Evolutionary conservation across 2,329 filamentous ascomycete species (phyloP), one percentile per base, ranked within the genome.

Genomic region (Pseudogymnoascus sp.): DNA sequence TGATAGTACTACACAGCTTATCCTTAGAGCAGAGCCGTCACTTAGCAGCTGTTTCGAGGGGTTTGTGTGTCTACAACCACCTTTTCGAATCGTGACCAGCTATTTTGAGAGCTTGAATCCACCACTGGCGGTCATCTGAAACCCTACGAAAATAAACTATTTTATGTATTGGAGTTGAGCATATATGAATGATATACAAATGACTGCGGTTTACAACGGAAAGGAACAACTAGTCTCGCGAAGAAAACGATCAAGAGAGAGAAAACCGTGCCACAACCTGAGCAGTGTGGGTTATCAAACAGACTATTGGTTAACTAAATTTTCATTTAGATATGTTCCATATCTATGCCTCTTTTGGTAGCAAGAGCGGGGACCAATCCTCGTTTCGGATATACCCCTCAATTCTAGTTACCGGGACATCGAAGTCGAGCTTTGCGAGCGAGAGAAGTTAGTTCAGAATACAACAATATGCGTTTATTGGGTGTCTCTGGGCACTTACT

Each of bases 401-500:
- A 31, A 64, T 62, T 29, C 54, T 36, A 23, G 57, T 64, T 21
- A 61, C 34, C 21, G 57, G 37, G 26, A 61, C 61, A 18, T 64
- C 14, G 23, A 64, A 29, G 16, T 37, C 39, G 10, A 64, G 37
- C 62, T 64, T 37, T 34, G 36, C 10, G 23, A 21, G 12, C 23
- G 12, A 29, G 3, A 29, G 26, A 29, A 5, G 23, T 51, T 51
- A 51, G 31, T 16, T 51, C 4, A 37, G 23, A 6, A 14, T 18
- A 34, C 34, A 21, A n/a, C 1, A n/a, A n/a, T 16, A 12, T 31
- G 5, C 2, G 31, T 37, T 8, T 23, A 31, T 14, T 26, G n/a
- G n/a, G 8, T 45, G 1, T 16, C n/a, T 23, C 14, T 16, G 4
- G 29, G 60, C 29, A 62, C 65, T 67, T 31, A 69, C 65, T 64